phyloP scores from a whole-genome alignment of 1,284 basidiomycete species.

The Schizopora paradoxa region DNA sequence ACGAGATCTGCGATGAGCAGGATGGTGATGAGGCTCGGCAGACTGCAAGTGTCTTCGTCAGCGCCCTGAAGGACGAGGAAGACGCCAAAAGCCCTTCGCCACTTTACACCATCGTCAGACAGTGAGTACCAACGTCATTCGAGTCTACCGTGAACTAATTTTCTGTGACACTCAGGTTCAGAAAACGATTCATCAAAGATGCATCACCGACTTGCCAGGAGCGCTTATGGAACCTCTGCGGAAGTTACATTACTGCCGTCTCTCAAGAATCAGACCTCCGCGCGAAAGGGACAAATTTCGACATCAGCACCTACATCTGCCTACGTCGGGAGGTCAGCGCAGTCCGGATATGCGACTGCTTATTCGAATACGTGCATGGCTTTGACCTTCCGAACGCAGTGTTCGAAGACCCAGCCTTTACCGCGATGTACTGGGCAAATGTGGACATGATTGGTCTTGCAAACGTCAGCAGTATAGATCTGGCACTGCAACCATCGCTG shows the following conservation, averaged over 20 bases:
- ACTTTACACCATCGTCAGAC: slow-evolving; percentile 24
- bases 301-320: slow-evolving; percentile 28
- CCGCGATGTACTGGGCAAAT: slow-evolving; percentile 32
- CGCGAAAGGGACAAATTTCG: slow-evolving; percentile 29
- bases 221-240: slow-evolving; percentile 43
- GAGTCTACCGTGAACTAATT: neutral
- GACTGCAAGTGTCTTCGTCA: slow-evolving; percentile 48
- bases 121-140: slow-evolving; percentile 8
- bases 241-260: slow-evolving; percentile 33
- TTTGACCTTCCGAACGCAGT: slow-evolving; percentile 38
- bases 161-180: slow-evolving; percentile 3
- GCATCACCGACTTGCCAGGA: neutral
- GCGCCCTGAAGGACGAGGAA: slow-evolving; percentile 45
- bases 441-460: slow-evolving; percentile 41
- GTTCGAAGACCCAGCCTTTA: slow-evolving; percentile 31
- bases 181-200: slow-evolving; percentile 28
- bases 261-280: slow-evolving; percentile 33
- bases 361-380: slow-evolving; percentile 35
- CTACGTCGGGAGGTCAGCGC: slow-evolving; percentile 38
- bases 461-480: slow-evolving; percentile 40
- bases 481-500: no score
- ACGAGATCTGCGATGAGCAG: slow-evolving; percentile 11
- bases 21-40: slow-evolving; percentile 32
- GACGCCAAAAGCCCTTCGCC: slow-evolving; percentile 50
- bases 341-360: slow-evolving; percentile 34